Conservation (phyloP, 2,329 filamentous ascomycete genomes). For the Lachnellula arida region DNA sequence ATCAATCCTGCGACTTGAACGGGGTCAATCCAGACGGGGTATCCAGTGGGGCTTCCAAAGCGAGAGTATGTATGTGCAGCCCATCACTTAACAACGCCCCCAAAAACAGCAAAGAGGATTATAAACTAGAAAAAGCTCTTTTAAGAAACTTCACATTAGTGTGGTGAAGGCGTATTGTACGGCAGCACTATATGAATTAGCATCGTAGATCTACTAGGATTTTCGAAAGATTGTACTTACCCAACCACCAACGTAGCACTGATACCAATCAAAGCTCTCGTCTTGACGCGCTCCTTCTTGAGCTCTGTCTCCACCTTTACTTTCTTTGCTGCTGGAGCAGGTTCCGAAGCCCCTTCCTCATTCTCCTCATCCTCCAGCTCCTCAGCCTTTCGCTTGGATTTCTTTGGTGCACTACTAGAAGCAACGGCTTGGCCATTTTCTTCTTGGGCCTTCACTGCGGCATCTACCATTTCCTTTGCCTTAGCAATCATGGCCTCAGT, state of each 20-base stretch:
- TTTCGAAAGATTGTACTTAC: slow-evolving; percentile 49
- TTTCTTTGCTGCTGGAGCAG: slow-evolving; percentile 63
- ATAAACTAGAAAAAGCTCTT: slow-evolving; percentile 5
- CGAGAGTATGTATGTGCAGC: slow-evolving; percentile 16
- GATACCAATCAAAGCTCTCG: slow-evolving; percentile 78
- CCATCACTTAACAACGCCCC: slow-evolving; percentile 19
- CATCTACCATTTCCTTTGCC: slow-evolving; percentile 83
- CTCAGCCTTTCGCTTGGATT: slow-evolving; percentile 68
- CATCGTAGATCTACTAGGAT: background rate
- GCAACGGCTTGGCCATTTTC: slow-evolving; percentile 8
- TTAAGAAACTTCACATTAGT: slow-evolving; percentile 16
- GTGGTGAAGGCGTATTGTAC: slow-evolving; percentile 31
- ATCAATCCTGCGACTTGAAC: slow-evolving; percentile 10
- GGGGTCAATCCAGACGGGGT: slow-evolving; percentile 18
- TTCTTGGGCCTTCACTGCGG: slow-evolving; percentile 48
- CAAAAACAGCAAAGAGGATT: slow-evolving; percentile 12
- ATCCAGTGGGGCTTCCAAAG: slow-evolving; percentile 20
- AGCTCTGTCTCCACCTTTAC: slow-evolving; percentile 71
- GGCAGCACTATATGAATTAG: slow-evolving; percentile 28
- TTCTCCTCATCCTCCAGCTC: slow-evolving; percentile 55
- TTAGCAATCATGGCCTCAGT: slow-evolving; percentile 78
- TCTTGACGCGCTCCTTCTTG: slow-evolving; percentile 80
- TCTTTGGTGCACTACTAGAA: slow-evolving; percentile 28
- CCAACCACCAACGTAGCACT: slow-evolving; percentile 83
- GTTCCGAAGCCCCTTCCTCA: slow-evolving; percentile 42